Evolutionary conservation across 345 rosid species (phyloP).

Genomic region (Brassica incana): DNA sequence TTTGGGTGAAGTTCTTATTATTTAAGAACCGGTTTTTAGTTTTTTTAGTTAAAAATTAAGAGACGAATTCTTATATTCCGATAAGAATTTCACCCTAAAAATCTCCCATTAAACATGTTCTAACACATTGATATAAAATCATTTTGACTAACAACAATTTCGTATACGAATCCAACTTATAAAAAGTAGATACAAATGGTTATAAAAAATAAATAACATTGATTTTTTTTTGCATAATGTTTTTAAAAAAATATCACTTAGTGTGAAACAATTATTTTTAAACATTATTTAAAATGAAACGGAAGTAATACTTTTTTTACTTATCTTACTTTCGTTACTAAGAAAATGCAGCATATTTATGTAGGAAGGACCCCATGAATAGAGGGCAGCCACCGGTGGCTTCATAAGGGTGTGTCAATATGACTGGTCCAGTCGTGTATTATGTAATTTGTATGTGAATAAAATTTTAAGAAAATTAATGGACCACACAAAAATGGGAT

Average conservation of each 20-base stretch:
- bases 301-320: background rate
- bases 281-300: background rate
- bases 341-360: conserved; percentile 3
- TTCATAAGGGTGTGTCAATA: conserved; percentile 19
- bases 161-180: background rate
- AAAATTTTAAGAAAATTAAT: background rate
- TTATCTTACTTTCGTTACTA: background rate
- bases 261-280: background rate
- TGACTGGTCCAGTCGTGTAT: conserved; percentile 10
- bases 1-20: too few species aligned
- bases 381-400: conserved; percentile 3
- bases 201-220: background rate
- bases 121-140: background rate
- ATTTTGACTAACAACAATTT: background rate
- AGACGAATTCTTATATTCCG: too few species aligned
- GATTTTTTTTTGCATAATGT: background rate
- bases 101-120: too few species aligned
- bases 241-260: background rate
- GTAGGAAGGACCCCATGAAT: conserved; percentile 22
- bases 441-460: conserved; percentile 12
- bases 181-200: background rate
- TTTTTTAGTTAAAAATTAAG: too few species aligned
- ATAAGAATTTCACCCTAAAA: too few species aligned
- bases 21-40: too few species aligned
- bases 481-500: conserved; percentile 22